Conservation (phyloP, 2,329 filamentous ascomycete species). For the Cytospora mali region DNA sequence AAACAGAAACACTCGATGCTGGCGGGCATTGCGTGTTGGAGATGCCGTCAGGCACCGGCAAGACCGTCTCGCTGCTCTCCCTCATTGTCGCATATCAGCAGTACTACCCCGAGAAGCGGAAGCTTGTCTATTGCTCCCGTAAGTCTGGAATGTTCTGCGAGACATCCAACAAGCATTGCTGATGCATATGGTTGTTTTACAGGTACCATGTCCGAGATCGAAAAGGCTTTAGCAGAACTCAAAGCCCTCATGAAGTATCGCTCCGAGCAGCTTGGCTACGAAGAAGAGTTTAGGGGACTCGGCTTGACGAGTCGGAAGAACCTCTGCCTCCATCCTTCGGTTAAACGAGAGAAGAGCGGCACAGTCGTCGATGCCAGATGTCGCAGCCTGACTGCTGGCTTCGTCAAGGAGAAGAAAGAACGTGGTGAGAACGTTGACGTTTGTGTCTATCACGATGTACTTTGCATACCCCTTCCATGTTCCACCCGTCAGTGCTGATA, state of each 20-base stretch:
- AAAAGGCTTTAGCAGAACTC: slow-evolving; percentile 91
- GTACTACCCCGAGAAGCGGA: slow-evolving; percentile 87
- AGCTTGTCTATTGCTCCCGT: slow-evolving; percentile 98
- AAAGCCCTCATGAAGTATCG: slow-evolving; percentile 95
- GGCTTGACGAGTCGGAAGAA: slow-evolving; percentile 97
- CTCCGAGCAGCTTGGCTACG: slow-evolving; percentile 80
- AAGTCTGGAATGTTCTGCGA: slow-evolving; percentile 22
- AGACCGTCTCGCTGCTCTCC: slow-evolving; percentile 92
- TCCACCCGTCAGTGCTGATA: not conserved
- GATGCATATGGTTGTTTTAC: not conserved
- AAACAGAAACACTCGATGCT: slow-evolving; percentile 76
- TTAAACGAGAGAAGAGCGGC: slow-evolving; percentile 95
- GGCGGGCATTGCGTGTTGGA: slow-evolving; percentile 95
- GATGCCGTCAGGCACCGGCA: slow-evolving; percentile 98
- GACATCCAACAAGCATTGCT: not conserved
- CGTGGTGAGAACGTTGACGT: slow-evolving; percentile 91
- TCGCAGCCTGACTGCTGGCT: slow-evolving; percentile 91
- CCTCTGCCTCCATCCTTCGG: slow-evolving; percentile 90
- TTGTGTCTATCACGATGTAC: slow-evolving; percentile 91
- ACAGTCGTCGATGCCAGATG: slow-evolving; percentile 93
- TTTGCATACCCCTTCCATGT: slow-evolving; percentile 31
- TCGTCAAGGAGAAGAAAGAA: slow-evolving; percentile 97
- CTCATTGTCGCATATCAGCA: slow-evolving; percentile 97
- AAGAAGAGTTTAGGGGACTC: slow-evolving; percentile 90
- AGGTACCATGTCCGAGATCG: slow-evolving; percentile 98